These are phyloP conservation scores for Pseudogymnoascus sp. DNA, from an alignment of 2,329 filamentous ascomycete genomes.

Conservation along the genomic window DNA sequence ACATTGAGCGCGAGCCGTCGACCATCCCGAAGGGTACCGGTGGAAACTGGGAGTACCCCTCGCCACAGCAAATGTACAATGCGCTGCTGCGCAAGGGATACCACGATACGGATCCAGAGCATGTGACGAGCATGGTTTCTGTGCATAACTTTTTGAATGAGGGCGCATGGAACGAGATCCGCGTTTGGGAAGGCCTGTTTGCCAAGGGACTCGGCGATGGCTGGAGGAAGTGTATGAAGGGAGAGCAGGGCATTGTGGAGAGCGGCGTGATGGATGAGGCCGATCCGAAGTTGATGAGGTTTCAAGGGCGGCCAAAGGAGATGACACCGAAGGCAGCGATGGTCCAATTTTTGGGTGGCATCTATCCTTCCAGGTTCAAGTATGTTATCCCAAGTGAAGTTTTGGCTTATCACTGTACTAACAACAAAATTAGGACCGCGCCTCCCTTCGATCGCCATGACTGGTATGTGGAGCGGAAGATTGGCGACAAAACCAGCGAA, in stretches of 20 bases:
- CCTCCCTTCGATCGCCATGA: constrained; percentile 95
- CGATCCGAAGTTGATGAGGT: constrained; percentile 71
- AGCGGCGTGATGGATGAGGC: constrained; percentile 37
- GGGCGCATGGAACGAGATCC: constrained; percentile 91
- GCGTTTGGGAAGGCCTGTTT: constrained; percentile 88
- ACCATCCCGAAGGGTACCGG: constrained; percentile 84
- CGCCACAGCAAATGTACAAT: constrained; percentile 99
- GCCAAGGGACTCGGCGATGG: constrained; percentile 62
- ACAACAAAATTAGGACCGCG: constrained; percentile 49
- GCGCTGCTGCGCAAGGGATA: constrained; percentile 93
- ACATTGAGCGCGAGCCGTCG: constrained; percentile 73
- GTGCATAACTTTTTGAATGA: constrained; percentile 98
- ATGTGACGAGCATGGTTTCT: constrained; percentile 93
- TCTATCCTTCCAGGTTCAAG: constrained; percentile 75
- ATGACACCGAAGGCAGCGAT: constrained; percentile 87
- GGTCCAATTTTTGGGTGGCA: constrained; percentile 67
- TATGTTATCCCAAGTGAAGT: constrained; percentile 35
- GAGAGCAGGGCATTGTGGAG: constrained; percentile 56
- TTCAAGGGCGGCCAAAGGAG: constrained; percentile 83
- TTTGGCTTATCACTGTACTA: constrained; percentile 11
- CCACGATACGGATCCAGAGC: constrained; percentile 85
- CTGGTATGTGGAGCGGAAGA: constrained; percentile 79
- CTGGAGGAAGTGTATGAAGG: constrained; percentile 66
- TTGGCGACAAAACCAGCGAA: constrained; percentile 63
- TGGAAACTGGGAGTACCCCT: constrained; percentile 94